Evolutionary conservation across 106 monocot genomes (phyloP).

Genomic region (Dactylorhiza incarnata): DNA sequence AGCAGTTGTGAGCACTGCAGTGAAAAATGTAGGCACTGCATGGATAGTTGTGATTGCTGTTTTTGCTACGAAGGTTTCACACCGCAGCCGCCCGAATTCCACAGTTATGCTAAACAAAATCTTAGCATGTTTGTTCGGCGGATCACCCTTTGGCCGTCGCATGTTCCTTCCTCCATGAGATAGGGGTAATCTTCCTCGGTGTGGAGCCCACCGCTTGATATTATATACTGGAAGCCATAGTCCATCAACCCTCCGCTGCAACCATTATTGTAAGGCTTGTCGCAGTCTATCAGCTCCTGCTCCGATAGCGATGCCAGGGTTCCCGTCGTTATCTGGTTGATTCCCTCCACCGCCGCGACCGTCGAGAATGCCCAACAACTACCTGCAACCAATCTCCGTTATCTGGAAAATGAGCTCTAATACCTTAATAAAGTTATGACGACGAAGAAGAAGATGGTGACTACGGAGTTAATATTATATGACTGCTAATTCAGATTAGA

Average conservation of each 20-base stretch:
- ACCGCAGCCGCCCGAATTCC: neutral
- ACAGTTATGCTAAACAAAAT: neutral
- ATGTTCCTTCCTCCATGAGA: constrained; percentile 47
- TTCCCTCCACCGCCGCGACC: constrained; percentile 41
- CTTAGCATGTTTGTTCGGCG: neutral
- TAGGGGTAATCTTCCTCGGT: constrained; percentile 48
- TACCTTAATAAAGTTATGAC: too few species aligned
- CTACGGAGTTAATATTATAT: neutral
- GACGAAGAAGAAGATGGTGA: neutral
- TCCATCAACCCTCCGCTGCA: constrained; percentile 59
- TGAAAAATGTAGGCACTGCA: too few species aligned
- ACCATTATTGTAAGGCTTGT: constrained; percentile 31
- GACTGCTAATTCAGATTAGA: neutral
- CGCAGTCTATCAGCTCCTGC: constrained; percentile 58
- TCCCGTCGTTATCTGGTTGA: constrained; percentile 46
- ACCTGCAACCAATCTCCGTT: constrained; percentile 15
- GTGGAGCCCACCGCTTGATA: constrained; percentile 28
- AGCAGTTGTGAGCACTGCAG: too few species aligned
- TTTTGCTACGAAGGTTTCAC: too few species aligned
- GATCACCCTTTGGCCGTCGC: constrained; percentile 29
- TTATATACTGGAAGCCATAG: constrained; percentile 40
- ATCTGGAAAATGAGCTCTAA: neutral
- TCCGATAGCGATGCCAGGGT: constrained; percentile 41
- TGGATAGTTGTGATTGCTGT: too few species aligned
- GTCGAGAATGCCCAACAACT: constrained; percentile 62